Conservation (phyloP, 345 rosid species). For the Geranium brycei region DNA sequence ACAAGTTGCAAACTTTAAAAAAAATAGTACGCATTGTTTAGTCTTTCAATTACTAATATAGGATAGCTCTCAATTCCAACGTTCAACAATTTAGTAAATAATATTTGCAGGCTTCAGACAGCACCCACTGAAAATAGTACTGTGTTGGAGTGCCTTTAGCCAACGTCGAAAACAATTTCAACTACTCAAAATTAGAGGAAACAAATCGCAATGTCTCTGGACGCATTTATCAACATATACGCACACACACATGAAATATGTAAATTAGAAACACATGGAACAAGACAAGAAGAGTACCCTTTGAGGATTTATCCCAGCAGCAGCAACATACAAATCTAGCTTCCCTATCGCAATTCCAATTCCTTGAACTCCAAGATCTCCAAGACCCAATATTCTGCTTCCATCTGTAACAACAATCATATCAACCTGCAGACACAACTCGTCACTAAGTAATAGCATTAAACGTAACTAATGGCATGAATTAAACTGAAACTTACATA, state of each 20-base stretch:
- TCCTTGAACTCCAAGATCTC: constrained; percentile 96
- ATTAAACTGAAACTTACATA: neutral
- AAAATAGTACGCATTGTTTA: too few relatives aligned
- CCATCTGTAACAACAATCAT: constrained; percentile 99
- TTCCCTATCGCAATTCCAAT: constrained; percentile 93
- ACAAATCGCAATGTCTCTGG: neutral
- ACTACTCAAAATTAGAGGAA: neutral
- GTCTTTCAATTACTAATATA: neutral
- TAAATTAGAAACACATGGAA: neutral
- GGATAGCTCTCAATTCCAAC: neutral
- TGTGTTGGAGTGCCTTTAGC: neutral
- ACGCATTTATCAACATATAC: too few relatives aligned
- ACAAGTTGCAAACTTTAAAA: too few relatives aligned
- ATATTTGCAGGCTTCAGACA: neutral
- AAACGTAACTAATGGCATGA: neutral
- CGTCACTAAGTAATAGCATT: neutral
- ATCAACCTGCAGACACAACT: constrained; percentile 57
- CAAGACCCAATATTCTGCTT: constrained; percentile 96
- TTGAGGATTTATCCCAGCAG: constrained; percentile 98
- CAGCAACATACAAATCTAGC: constrained; percentile 94
- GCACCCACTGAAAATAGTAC: neutral
- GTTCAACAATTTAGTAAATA: neutral
- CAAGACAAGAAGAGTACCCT: constrained; percentile 32
- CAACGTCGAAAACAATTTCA: neutral
- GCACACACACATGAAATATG: neutral